These are phyloP conservation scores for Candida tetrigidarum DNA, from an alignment of 1,139 yeast species.

Conservation along the genomic window DNA sequence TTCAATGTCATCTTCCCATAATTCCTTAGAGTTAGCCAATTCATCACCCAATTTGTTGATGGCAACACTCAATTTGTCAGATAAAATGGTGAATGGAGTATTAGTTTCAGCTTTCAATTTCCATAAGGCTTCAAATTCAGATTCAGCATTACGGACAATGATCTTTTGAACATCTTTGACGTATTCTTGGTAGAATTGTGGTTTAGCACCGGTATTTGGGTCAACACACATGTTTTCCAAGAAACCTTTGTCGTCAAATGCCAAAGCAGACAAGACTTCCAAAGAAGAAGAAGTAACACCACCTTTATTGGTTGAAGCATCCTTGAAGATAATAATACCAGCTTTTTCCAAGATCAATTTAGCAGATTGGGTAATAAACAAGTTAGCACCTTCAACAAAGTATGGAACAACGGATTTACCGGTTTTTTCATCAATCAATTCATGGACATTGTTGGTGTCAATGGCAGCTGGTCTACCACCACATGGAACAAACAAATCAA, in stretches of 20 bases:
- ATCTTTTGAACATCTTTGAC: slow-evolving; percentile 82
- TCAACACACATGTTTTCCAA: slow-evolving; percentile 75
- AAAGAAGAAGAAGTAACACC: slow-evolving; percentile 98
- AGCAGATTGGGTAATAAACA: slow-evolving; percentile 94
- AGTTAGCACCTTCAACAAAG: slow-evolving; percentile 96
- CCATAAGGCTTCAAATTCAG: slow-evolving; percentile 91
- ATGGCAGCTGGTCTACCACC: slow-evolving; percentile 99
- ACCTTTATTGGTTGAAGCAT: slow-evolving; percentile 97
- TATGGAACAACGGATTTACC: slow-evolving; percentile 83
- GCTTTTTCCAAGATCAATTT: slow-evolving; percentile 84
- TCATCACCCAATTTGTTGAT: slow-evolving; percentile 92
- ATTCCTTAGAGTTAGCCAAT: slow-evolving; percentile 75
- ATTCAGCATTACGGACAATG: slow-evolving; percentile 75
- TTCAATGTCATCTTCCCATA: slow-evolving; percentile 80
- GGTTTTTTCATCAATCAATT: slow-evolving; percentile 72
- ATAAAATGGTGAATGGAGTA: slow-evolving; percentile 72
- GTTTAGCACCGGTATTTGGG: slow-evolving; percentile 52
- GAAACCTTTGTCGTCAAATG: slow-evolving; percentile 87
- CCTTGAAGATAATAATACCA: slow-evolving; percentile 87
- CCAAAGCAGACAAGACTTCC: slow-evolving; percentile 93
- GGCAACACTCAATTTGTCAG: slow-evolving; percentile 84
- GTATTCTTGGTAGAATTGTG: slow-evolving; percentile 78
- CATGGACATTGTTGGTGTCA: slow-evolving; percentile 80
- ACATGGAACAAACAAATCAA: slow-evolving; percentile 92
- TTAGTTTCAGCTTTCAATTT: slow-evolving; percentile 69